Conservation (phyloP, 2,329 filamentous ascomycete species). For the Fusarium mundagurra region DNA sequence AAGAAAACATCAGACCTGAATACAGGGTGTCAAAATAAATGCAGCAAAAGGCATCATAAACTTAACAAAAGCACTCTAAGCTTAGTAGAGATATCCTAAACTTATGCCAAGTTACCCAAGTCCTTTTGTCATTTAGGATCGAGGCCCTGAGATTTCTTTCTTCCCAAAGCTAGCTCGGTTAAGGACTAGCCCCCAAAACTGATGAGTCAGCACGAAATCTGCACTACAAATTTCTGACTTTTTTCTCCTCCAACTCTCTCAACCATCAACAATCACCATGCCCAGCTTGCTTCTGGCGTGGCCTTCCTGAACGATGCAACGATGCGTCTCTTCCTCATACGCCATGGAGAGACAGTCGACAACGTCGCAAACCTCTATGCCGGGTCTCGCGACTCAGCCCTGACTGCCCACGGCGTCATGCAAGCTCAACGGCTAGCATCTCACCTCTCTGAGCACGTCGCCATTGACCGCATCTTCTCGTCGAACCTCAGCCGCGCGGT, state of each 20-base stretch:
- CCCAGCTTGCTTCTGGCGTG: conserved; percentile 29
- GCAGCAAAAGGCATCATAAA: too few species aligned
- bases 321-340: conserved; percentile 74
- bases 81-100: too few species aligned
- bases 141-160: too few species aligned
- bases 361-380: conserved; percentile 85
- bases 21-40: too few species aligned
- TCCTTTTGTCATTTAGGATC: too few species aligned
- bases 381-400: conserved; percentile 79
- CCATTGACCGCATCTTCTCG: conserved; percentile 74
- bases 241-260: not conserved
- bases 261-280: conserved; percentile 32
- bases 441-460: conserved; percentile 59
- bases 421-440: conserved; percentile 78
- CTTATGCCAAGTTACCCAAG: too few species aligned
- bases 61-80: too few species aligned
- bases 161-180: not conserved
- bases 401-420: conserved; percentile 84
- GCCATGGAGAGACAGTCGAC: conserved; percentile 91
- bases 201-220: conserved; percentile 31
- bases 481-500: conserved; percentile 81
- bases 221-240: conserved; percentile 35
- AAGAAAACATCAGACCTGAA: too few species aligned
- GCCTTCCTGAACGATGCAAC: conserved; percentile 32
- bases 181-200: not conserved